Conservation (phyloP, 1,139 yeast genomes). For the Torulaspora pretoriensis region DNA sequence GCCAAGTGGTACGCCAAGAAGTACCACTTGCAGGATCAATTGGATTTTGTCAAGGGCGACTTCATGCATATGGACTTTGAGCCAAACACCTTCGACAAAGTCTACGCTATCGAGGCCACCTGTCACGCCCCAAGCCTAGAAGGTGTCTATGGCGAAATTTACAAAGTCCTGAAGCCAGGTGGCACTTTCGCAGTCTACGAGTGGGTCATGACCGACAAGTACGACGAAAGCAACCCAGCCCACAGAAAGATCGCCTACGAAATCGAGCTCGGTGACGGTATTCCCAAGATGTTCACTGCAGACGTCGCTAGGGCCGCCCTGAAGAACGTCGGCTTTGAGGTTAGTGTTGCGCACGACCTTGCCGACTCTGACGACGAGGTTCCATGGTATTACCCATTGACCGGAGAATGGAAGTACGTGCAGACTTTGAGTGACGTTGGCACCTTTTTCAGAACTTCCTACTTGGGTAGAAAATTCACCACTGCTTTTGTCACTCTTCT, state of each 20-base stretch:
- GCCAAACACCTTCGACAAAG: conserved; percentile 87
- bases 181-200: conserved; percentile 97
- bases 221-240: conserved; percentile 80
- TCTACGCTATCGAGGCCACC: conserved; percentile 97
- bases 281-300: conserved; percentile 89
- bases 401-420: conserved; percentile 88
- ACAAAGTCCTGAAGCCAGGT: conserved; percentile 94
- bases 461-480: conserved; percentile 79
- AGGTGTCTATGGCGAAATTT: conserved; percentile 94
- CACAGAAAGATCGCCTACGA: conserved; percentile 96
- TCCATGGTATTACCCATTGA: conserved; percentile 97
- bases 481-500: conserved; percentile 72
- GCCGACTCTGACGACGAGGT: conserved; percentile 79
- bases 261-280: conserved; percentile 97
- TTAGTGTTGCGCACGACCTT: conserved; percentile 70
- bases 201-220: conserved; percentile 97
- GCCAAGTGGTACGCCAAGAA: conserved; percentile 77
- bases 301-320: conserved; percentile 87
- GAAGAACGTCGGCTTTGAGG: conserved; percentile 80
- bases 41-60: conserved; percentile 91
- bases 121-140: conserved; percentile 96
- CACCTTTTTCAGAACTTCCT: conserved; percentile 87
- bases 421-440: conserved; percentile 74
- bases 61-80: conserved; percentile 99
- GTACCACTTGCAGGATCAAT: conserved; percentile 62